Base-by-base conservation (phyloP, 306 rosid genomes). In the Inga laurina region DNA sequence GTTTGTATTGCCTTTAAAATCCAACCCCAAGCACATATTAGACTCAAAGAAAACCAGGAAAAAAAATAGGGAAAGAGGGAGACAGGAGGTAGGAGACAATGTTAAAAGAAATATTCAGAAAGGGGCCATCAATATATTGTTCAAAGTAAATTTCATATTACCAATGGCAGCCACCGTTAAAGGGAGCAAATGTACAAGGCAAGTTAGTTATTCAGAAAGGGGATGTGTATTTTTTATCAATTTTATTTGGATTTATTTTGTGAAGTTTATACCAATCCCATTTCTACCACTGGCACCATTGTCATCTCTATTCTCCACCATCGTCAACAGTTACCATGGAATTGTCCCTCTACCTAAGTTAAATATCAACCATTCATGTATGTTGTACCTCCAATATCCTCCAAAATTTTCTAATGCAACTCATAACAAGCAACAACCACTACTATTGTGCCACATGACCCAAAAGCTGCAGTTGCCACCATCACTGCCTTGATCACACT, bases 1-100 rank as follows among this genome's bases (percentile, higher is more conserved):
- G 37, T 57, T 84, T 57, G 85, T 61, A 79, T 81, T 88, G 52
- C 91, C 96, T 90, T 51, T 34, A 83, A 57, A 67, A 78, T 76
- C 16, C 59, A 34, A 67, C 11, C 35, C n/a, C 24, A 34, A 49
- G n/a, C 66, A 52, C 22, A 22, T 37, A 43, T 62, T 59, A 57
- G 79, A 39, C 39, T 22, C 32, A 3, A 34, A 8, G 8, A 46
- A 27, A 73, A 16, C 43, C 61, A n/a, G 19, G 18, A 30, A 48
- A 52, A 52, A 7, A 10, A 32, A 45, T n/a, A 13, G 11, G 59
- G 37, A 13, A 13, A 72, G 52, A 44, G n/a, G 32, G 11, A 44
- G 7, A 13, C 37, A 9, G 19, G 0, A 35, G 49, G 10, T 61
- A 45, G 67, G 48, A 12, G 66, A 4, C 32, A 2, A 32, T 3